phyloP scores from a whole-genome alignment of 164 flowering plant species.

The Sedum album region DNA sequence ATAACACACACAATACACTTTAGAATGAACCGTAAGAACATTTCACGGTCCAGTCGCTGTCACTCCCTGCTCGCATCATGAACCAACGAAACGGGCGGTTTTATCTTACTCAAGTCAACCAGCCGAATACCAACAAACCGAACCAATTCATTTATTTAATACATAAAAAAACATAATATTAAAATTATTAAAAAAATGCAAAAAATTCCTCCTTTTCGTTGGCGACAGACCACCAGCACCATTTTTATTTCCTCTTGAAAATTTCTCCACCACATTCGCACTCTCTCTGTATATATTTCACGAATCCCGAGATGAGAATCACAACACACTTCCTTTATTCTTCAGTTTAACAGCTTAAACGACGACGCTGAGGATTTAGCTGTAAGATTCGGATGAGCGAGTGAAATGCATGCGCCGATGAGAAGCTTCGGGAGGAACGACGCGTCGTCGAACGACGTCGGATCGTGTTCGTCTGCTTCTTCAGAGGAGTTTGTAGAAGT shows the following conservation, averaged over 20 bases:
- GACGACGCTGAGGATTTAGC: neutral
- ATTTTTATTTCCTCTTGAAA: neutral
- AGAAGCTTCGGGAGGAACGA: slow-evolving; percentile 32
- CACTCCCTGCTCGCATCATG: neutral
- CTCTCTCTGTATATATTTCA: neutral
- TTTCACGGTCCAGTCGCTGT: neutral
- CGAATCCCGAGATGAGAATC: neutral
- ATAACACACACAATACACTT: neutral
- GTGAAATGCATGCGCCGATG: slow-evolving; percentile 25
- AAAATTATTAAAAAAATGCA: neutral
- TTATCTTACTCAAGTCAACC: neutral
- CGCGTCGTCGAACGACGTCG: slow-evolving; percentile 27
- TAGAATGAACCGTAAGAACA: neutral
- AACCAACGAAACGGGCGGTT: neutral
- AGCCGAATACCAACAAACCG: slow-evolving; percentile 1
- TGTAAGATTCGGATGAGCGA: too few relatives aligned
- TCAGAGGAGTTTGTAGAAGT: slow-evolving; percentile 79
- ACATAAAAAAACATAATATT: neutral
- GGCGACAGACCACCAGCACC: slow-evolving; percentile 8
- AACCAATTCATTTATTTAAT: neutral
- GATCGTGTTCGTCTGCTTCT: slow-evolving; percentile 10
- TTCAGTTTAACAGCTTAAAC: neutral
- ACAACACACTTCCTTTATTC: neutral
- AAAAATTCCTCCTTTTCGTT: neutral
- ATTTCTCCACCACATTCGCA: slow-evolving; percentile 2